These are phyloP conservation scores for Trichosanthes cucumerina DNA, from an alignment of 306 rosid species.

Conservation along the genomic window DNA sequence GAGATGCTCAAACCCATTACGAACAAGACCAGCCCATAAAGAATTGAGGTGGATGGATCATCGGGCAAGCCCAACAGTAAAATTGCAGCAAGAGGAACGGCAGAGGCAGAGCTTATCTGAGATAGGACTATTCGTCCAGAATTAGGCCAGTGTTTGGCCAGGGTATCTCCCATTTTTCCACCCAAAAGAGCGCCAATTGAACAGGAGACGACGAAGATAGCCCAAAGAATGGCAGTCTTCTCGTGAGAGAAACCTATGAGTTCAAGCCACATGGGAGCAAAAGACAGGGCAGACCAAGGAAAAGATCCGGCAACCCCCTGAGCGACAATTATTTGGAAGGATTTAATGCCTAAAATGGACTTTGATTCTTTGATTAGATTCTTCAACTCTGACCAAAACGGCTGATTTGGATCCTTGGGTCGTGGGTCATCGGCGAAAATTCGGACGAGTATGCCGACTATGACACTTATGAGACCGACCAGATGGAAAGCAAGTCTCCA, in stretches of 20 bases:
- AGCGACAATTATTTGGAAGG: slow-evolving; percentile 73
- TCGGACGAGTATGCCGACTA: slow-evolving; percentile 60
- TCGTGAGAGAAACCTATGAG: slow-evolving; percentile 81
- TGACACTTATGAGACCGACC: slow-evolving; percentile 61
- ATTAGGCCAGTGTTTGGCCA: slow-evolving; percentile 49
- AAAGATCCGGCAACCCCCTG: slow-evolving; percentile 80
- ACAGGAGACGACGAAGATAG: slow-evolving; percentile 68
- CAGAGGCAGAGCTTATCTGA: slow-evolving; percentile 81
- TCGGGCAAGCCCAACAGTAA: slow-evolving; percentile 71
- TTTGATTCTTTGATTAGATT: slow-evolving; percentile 32
- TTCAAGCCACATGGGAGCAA: slow-evolving; percentile 96
- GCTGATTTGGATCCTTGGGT: background rate
- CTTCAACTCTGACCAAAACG: slow-evolving; percentile 63
- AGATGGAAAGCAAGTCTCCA: slow-evolving; percentile 73
- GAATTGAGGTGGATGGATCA: slow-evolving; percentile 46
- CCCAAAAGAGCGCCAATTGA: slow-evolving; percentile 74
- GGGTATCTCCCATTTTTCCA: slow-evolving; percentile 56
- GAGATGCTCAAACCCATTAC: slow-evolving; percentile 79
- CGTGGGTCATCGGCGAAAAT: slow-evolving; percentile 55
- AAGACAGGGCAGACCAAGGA: slow-evolving; percentile 98
- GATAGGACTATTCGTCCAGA: slow-evolving; percentile 87
- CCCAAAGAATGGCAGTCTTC: slow-evolving; percentile 55
- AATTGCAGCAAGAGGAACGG: slow-evolving; percentile 74
- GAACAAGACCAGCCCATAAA: slow-evolving; percentile 48
- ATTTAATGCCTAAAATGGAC: slow-evolving; percentile 21